These are phyloP conservation scores for Antitrichia curtipendula DNA, from an alignment of 225 moss, liverwort and hornwort species.

Conservation along the genomic window DNA sequence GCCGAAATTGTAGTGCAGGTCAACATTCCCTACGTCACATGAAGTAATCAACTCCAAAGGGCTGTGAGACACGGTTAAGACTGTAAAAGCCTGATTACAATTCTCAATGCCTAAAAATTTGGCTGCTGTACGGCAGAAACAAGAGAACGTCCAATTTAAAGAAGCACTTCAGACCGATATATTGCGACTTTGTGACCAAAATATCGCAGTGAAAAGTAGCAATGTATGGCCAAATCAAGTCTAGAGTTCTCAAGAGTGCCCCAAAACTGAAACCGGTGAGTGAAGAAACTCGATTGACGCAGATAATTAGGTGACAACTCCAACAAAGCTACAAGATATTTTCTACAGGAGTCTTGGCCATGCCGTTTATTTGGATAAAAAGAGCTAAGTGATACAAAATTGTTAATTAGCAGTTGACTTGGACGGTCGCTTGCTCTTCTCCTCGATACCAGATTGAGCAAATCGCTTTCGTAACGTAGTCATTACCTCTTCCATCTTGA, in stretches of 20 bases:
- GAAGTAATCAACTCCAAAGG: not conserved
- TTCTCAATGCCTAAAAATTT: not conserved
- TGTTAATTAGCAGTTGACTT: constrained; percentile 13
- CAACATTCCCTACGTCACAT: not conserved
- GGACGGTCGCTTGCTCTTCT: constrained; percentile 50
- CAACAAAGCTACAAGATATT: not conserved
- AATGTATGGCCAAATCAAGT: not conserved
- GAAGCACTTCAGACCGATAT: not conserved
- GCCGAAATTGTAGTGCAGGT: not conserved
- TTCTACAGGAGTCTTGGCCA: not conserved
- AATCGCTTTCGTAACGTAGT: constrained; percentile 62
- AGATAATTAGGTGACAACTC: not conserved
- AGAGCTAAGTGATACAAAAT: not conserved
- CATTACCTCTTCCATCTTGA: constrained; percentile 82
- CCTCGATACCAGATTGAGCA: constrained; percentile 80
- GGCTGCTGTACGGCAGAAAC: not conserved
- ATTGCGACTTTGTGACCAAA: not conserved
- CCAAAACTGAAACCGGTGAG: not conserved
- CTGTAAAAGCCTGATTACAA: not conserved
- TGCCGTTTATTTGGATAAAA: not conserved
- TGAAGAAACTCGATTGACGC: not conserved
- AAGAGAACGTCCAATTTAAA: not conserved
- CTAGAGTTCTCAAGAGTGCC: not conserved
- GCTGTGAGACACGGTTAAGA: not conserved
- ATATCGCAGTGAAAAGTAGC: not conserved